Evolutionary conservation across 148 eudicot genomes (phyloP), one percentile per base, ranked within the genome.

Genomic region (Cornus kousa): DNA sequence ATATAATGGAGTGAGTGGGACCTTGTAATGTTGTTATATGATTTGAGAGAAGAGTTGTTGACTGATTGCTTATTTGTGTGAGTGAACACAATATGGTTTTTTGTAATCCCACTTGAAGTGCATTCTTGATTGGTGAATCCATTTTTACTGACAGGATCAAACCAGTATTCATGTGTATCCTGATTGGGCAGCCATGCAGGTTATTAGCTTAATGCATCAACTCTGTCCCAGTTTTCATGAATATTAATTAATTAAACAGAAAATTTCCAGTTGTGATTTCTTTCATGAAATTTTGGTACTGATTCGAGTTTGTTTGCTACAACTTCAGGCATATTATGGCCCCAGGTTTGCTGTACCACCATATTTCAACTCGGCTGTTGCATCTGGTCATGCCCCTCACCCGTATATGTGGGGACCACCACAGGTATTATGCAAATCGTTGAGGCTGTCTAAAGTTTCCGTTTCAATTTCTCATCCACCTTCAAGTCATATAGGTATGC

Each of bases 121-220:
- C 66, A 22, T 71, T 70, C 66, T 55, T 53, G 67, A 35, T 32
- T 77, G 75, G 70, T 71, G 19, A 64, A 48, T n/a, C 53, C 35
- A 67, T 74, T 74, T 70, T 3, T 53, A 67, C 72, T 88, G 22
- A 78, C 92, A 93, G 98, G 96, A 94, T 67, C 98, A 92, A 72
- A 72, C 77, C 78, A 87, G 83, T 74, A 78, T 87, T 78, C 97
- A 92, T 79, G 88, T 90, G 32, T 96, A 92, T 85, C 97, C 98
- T 69, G 99, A 96, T 80, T 96, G 99, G 98, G 91, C 97, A 60
- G 88, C 94, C 80, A 91, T 96, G 97, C 99, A 93, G 99, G 99
- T 96, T 66, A 37, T 48, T 77, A 22, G 70, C 75, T 19, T 48
- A 50, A 24, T 62, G 39, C 77, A 70, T 66, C 67, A 59, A 23